A percentile compares a stretch with the other conserved stretches of the same genome.
Conservation (phyloP, 2,329 filamentous ascomycete genomes). For the Aspergillus sp. region DNA sequence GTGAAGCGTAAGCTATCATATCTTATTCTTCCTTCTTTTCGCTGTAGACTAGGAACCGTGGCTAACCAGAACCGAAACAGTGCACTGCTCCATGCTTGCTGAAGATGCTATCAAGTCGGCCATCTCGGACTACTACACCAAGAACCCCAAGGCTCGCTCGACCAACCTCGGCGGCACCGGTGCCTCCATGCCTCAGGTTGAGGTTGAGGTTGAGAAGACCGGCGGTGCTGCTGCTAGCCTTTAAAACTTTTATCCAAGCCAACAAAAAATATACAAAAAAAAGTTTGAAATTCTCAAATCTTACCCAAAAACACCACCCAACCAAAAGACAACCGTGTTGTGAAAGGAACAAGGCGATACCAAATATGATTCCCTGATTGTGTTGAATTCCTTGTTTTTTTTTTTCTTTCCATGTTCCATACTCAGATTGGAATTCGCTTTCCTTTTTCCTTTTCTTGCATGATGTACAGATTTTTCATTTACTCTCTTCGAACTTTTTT, state of each 20-base stretch:
- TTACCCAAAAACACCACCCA: not conserved
- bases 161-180: conserved; percentile 77
- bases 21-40: not conserved
- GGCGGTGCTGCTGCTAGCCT: conserved; percentile 30
- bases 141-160: conserved; percentile 73
- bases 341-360: conserved; percentile 5
- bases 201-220: conserved; percentile 46
- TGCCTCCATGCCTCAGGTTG: conserved; percentile 61
- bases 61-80: conserved; percentile 41
- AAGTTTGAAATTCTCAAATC: not conserved
- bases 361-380: conserved; percentile 7
- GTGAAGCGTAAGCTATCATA: conserved; percentile 69
- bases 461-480: conserved; percentile 25
- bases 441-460: conserved; percentile 14
- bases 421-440: conserved; percentile 17
- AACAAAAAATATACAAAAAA: conserved; percentile 8
- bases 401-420: not conserved
- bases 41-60: not conserved
- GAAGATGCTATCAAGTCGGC: conserved; percentile 92
- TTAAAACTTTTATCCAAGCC: conserved; percentile 11
- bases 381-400: conserved; percentile 6
- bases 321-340: not conserved
- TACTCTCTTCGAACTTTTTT: conserved; percentile 10
- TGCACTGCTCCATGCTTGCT: conserved; percentile 90
- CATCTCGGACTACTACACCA: conserved; percentile 86